Base-by-base conservation (phyloP, 176 grass and related monocot species). In the Microstegium vimineum region DNA sequence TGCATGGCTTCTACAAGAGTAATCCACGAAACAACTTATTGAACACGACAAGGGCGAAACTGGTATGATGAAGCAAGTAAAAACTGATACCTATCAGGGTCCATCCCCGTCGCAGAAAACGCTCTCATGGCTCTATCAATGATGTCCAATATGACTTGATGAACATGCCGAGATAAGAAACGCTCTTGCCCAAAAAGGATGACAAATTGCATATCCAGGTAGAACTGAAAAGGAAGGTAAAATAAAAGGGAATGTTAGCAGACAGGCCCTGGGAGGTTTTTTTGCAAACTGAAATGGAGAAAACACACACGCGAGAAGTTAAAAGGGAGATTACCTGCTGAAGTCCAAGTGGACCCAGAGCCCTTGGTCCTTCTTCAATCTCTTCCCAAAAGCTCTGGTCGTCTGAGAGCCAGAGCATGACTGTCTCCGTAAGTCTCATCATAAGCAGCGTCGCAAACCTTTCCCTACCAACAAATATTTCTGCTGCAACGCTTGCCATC, bases 201-300 rank as follows among this genome's bases (percentile, higher is more conserved):
- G 20, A 99, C 91, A 66, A 99, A 99, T 86, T 92, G 93, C 96
- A 99, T 99, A 80, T 98, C 95, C 89, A 98, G 83, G 62, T 93
- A 95, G 85, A 98, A 95, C 96, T 98, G 86, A 51, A 74, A 84
- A 80, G 38, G 17, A 67, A 87, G 47, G 35, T 74, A 62, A 66
- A 61, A 22, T 5, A 79, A 1, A 11, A 73, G 15, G 26, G 27
- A 10, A 10, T 1, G 3, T 46, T 1, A 31, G 16, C 14, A 20
- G 4, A 49, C 43, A 73, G 3, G 9, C 16, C 10, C 30, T 33
- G 2, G 17, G 46, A 22, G 8, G 9, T n/a, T n/a, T n/a, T 32
- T n/a, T 74, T 34, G 16, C 28, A 56, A 35, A 51, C 72, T 23
- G 31, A 69, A 75, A 51, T 75, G 47, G 72, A 57, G 31, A 12